phyloP scores from a whole-genome alignment of 345 rosid species.

The Draba incana region DNA sequence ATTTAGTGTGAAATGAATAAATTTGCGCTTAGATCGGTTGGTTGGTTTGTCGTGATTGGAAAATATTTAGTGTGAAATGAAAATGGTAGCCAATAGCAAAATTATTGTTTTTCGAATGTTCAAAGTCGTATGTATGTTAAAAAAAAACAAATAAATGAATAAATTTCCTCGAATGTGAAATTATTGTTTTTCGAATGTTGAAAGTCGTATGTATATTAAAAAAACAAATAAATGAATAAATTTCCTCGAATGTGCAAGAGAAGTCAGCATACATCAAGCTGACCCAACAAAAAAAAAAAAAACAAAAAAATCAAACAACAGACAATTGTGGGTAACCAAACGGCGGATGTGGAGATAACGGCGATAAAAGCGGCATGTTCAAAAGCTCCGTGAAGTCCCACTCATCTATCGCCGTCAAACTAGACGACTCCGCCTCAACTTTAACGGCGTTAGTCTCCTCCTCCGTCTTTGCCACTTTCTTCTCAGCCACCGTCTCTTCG shows the following conservation, averaged over 20 bases:
- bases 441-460: conserved; percentile 27
- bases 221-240: conserved; percentile 20
- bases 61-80: too few species aligned
- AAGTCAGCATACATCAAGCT: conserved; percentile 27
- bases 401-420: conserved; percentile 40
- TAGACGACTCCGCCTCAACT: not conserved
- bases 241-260: conserved; percentile 2
- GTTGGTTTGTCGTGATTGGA: too few species aligned
- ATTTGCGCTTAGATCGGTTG: too few species aligned
- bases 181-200: not conserved
- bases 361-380: conserved; percentile 54
- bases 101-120: not conserved
- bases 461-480: conserved; percentile 43
- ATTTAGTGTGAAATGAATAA: too few species aligned
- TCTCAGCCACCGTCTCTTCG: conserved; percentile 13
- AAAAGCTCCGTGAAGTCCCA: conserved; percentile 50
- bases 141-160: conserved; percentile 21
- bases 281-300: not conserved
- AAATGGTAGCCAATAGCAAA: too few species aligned
- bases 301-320: conserved; percentile 14
- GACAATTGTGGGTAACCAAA: conserved; percentile 42
- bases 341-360: conserved; percentile 59
- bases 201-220: not conserved
- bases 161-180: not conserved
- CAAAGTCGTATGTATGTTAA: conserved; percentile 3